A percentile compares a stretch with the other conserved stretches of the same genome.
These are phyloP conservation scores for Podochytrium sp. DNA, from an alignment of 192 early-diverging fungal species.

Conservation along the genomic window DNA sequence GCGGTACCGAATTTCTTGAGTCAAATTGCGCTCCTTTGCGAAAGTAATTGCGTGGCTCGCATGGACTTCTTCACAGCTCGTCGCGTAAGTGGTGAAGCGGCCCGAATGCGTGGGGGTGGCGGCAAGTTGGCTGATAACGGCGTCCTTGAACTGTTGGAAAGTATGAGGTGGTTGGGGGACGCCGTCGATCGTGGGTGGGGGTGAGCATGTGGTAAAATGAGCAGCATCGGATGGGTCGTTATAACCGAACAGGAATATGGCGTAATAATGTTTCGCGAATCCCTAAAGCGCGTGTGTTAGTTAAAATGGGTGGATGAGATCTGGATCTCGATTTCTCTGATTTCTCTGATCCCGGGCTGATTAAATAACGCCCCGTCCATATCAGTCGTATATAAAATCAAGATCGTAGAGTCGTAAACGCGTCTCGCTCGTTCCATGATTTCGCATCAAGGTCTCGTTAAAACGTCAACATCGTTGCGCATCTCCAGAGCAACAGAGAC, in stretches of 20 bases:
- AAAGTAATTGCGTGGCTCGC: background rate
- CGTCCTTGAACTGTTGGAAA: conserved; percentile 8
- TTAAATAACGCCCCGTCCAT: too few species aligned
- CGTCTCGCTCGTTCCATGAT: too few species aligned
- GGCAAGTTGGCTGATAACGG: background rate
- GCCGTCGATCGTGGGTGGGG: background rate
- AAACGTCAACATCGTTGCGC: too few species aligned
- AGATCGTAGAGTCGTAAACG: too few species aligned
- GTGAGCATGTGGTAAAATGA: background rate
- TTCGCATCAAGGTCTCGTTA: too few species aligned
- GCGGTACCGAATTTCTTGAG: conserved; percentile 4
- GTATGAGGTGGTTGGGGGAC: background rate
- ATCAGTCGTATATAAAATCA: too few species aligned
- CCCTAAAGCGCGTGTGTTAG: too few species aligned
- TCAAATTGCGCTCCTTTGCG: background rate
- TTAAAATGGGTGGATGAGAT: too few species aligned
- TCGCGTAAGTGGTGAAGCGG: conserved; percentile 20
- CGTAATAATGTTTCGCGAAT: conserved; percentile 26
- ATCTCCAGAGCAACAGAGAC: background rate
- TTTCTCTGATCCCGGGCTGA: too few species aligned
- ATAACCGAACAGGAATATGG: conserved; percentile 13
- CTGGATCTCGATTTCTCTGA: too few species aligned
- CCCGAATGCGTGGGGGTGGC: background rate
- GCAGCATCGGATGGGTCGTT: background rate
- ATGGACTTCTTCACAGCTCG: background rate